Conservation (phyloP, 2,329 filamentous ascomycete genomes). For the Nemania abortiva region DNA sequence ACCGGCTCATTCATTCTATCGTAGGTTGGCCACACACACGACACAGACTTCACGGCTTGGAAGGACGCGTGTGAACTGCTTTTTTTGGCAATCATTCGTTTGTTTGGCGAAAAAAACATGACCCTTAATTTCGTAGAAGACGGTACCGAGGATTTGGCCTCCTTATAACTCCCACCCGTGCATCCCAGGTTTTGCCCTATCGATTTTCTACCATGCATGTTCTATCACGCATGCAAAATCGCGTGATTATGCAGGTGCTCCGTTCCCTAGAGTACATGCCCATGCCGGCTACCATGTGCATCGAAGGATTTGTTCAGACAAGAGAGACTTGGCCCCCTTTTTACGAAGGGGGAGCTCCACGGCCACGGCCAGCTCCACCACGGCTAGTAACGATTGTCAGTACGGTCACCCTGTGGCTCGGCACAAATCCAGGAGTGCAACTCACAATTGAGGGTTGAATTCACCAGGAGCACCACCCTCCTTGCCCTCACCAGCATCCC, state of each 20-base stretch:
- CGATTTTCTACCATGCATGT: constrained; percentile 59
- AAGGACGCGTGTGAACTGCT: constrained; percentile 26
- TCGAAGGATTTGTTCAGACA: constrained; percentile 55
- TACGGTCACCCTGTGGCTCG: constrained; percentile 21
- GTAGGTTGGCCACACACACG: constrained; percentile 28
- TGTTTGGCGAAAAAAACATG: constrained; percentile 52
- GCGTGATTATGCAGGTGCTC: constrained; percentile 60
- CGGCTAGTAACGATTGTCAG: constrained; percentile 65
- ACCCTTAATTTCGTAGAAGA: constrained; percentile 53
- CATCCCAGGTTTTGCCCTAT: constrained; percentile 60
- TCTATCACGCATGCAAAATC: constrained; percentile 61
- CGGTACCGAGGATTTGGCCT: constrained; percentile 54
- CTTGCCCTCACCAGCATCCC: constrained; percentile 87
- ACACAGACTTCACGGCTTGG: constrained; percentile 32
- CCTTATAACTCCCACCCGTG: constrained; percentile 55
- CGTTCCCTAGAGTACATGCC: constrained; percentile 54
- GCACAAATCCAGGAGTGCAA: constrained; percentile 43
- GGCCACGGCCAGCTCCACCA: constrained; percentile 90
- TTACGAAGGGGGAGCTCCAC: constrained; percentile 79
- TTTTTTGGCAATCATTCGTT: constrained; percentile 42
- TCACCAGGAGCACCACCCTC: constrained; percentile 92
- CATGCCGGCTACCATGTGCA: constrained; percentile 50
- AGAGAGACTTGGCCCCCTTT: constrained; percentile 57
- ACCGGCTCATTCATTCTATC: constrained; percentile 32
- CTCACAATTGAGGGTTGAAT: constrained; percentile 91